Evolutionary conservation across 2,329 filamentous ascomycete species (phyloP), one percentile per base, ranked within the genome.

Genomic region (Curvularia verruculosa): DNA sequence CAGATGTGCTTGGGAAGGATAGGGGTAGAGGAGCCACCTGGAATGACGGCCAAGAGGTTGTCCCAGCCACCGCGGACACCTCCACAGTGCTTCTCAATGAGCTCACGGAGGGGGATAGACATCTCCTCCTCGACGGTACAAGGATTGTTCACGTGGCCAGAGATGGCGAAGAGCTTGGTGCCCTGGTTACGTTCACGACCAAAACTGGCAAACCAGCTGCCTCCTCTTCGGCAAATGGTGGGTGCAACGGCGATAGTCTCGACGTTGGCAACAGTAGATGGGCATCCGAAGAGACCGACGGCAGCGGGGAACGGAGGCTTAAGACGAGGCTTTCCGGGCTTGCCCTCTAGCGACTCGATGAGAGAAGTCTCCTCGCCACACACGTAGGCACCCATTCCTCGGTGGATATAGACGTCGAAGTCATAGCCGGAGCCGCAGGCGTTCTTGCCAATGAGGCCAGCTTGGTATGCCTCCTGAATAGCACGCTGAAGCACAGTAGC

Each of bases 121-220:
- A 99, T 99, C 82, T 99, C 95, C 82, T 99, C 95, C 80, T 99
- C 95, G 59, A 99, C 95, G 1, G 95, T 98, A 78, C 87, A 92
- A 52, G 95, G 95, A 83, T 98, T 96, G 85, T 99, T 99, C 82
- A 99, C 95, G 78, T 98, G 92, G 26, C 95, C 95, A 52, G 94
- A 98, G 77, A 99, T 98, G 79, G 93, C 97, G 84, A 90, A 99
- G 40, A 99, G 89, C 84, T 99, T 99, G 64, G 95, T 99, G 72
- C 95, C 95, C 70, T 92, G 86, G 82, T 99, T 99, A 66, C 95
- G 89, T 82, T 98, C 94, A 68, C 95, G 92, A 51, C 95, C 95
- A 75, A 99, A 98, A 50, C 86, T 82, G 64, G 91, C 91, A 76
- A 99, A 99, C 95, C 95, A 99, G 80, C 77, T 89, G 63, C 88